These are phyloP conservation scores for Kluyveromyces sp. DNA, from an alignment of 1,139 yeast species.

Conservation along the genomic window DNA sequence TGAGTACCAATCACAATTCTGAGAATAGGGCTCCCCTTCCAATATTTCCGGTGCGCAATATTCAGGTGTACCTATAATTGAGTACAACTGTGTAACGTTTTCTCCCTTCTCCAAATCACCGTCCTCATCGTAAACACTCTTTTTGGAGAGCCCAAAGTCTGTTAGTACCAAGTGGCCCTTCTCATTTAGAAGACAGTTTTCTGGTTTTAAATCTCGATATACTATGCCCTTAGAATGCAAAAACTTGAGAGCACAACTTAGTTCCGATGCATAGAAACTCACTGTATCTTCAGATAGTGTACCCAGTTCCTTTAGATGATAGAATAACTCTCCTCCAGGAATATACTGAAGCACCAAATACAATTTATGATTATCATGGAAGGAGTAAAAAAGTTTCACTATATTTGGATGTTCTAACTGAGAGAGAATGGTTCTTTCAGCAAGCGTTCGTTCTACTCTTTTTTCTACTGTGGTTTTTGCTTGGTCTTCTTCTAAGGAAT, in stretches of 20 bases:
- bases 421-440: slow-evolving; percentile 64
- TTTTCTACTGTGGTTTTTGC: slow-evolving; percentile 21
- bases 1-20: slow-evolving; percentile 95
- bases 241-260: slow-evolving; percentile 73
- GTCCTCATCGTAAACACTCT: slow-evolving; percentile 28
- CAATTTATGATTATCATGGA: slow-evolving; percentile 76
- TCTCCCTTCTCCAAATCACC: slow-evolving; percentile 20
- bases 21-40: slow-evolving; percentile 78
- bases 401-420: slow-evolving; percentile 77
- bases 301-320: slow-evolving; percentile 54
- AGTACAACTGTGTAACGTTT: slow-evolving; percentile 39
- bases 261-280: slow-evolving; percentile 79
- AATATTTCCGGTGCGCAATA: slow-evolving; percentile 96
- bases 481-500: slow-evolving; percentile 19
- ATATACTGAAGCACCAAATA: slow-evolving; percentile 78
- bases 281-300: slow-evolving; percentile 61
- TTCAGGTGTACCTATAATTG: slow-evolving; percentile 90
- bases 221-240: slow-evolving; percentile 79
- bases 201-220: slow-evolving; percentile 89
- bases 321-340: slow-evolving; percentile 90
- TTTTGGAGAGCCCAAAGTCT: slow-evolving; percentile 87
- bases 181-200: slow-evolving; percentile 76
- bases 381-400: slow-evolving; percentile 80
- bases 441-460: slow-evolving; percentile 52
- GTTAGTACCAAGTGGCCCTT: slow-evolving; percentile 79